A percentile compares a stretch with the other conserved stretches of the same genome.
Evolutionary conservation across 306 rosid genomes (phyloP).

Genomic region (Lagenaria siceraria): DNA sequence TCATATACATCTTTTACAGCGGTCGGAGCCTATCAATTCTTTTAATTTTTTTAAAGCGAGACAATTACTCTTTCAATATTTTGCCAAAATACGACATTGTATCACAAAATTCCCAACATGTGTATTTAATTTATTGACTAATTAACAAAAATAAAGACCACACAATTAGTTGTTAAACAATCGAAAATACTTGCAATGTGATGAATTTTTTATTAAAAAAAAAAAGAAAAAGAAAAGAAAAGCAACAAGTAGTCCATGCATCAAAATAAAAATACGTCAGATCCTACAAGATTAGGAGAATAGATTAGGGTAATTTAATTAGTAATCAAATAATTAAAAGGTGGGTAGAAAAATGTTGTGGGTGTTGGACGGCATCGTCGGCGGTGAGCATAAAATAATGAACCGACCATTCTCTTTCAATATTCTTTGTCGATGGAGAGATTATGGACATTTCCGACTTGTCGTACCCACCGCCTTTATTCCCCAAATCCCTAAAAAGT

Average conservation of each 20-base stretch:
- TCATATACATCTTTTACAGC: too few relatives aligned
- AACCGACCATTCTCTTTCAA: background rate
- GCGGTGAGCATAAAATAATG: background rate
- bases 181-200: background rate
- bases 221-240: too few relatives aligned
- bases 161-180: background rate
- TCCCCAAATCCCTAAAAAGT: background rate
- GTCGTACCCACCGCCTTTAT: background rate
- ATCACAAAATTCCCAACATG: background rate
- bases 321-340: background rate
- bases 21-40: too few relatives aligned
- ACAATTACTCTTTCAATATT: too few relatives aligned
- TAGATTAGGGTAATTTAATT: background rate
- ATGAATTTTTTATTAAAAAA: background rate
- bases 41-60: too few relatives aligned
- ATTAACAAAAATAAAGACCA: background rate
- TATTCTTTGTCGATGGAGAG: background rate
- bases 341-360: background rate
- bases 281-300: background rate
- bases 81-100: too few relatives aligned
- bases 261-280: background rate
- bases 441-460: background rate
- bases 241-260: background rate
- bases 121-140: background rate
- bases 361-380: conserved; percentile 1